These are phyloP conservation scores for Leavenworthia alabamica DNA, from an alignment of 345 rosid genomes.

Conservation along the genomic window DNA sequence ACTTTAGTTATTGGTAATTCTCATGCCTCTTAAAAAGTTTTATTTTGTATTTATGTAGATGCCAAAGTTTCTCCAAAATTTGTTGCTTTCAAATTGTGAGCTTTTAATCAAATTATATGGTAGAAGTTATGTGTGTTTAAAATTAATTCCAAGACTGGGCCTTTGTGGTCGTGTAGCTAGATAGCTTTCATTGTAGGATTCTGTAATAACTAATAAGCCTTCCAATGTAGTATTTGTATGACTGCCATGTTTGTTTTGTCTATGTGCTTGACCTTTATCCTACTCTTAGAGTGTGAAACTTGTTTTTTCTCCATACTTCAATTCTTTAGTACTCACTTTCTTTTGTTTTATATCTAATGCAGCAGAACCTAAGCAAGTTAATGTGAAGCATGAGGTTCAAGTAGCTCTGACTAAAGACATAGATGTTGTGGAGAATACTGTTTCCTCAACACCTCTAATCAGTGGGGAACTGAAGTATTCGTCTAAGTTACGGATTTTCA, in stretches of 20 bases:
- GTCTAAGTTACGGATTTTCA: constrained; percentile 61
- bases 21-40: neutral
- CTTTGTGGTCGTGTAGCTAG: too few relatives aligned
- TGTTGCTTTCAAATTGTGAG: constrained; percentile 5
- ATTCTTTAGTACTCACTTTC: neutral
- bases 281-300: neutral
- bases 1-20: constrained; percentile 32
- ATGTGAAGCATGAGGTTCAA: constrained; percentile 34
- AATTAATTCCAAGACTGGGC: too few relatives aligned
- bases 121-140: too few relatives aligned
- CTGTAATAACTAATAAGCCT: neutral
- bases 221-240: neutral
- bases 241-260: neutral
- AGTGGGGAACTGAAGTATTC: constrained; percentile 67
- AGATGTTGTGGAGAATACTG: constrained; percentile 46
- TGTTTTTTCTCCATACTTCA: neutral
- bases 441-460: constrained; percentile 50
- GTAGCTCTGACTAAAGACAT: constrained; percentile 39
- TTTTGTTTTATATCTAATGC: constrained; percentile 8
- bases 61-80: neutral
- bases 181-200: neutral
- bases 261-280: neutral
- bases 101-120: too few relatives aligned
- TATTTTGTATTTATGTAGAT: constrained; percentile 9
- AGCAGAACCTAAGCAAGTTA: constrained; percentile 40